Base-by-base conservation (phyloP, 2,329 filamentous ascomycete species). In the Cordyceps fumosorosea region DNA sequence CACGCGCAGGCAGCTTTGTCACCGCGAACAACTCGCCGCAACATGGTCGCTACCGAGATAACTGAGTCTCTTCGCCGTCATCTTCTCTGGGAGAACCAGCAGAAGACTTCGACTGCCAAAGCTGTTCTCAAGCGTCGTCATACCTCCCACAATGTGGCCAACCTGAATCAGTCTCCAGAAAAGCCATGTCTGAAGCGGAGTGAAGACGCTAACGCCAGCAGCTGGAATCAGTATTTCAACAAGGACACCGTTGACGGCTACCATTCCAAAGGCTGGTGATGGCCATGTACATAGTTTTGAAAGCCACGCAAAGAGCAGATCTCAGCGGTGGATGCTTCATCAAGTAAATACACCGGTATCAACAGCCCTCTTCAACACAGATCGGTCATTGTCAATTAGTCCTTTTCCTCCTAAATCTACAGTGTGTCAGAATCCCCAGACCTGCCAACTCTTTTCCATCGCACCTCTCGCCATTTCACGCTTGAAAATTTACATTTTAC, bases 1-100 rank as follows among this genome's bases (percentile, higher is more conserved):
- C 75, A 80, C 52, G 85, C 89, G 66, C 89, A 90, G 62, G 85
- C 87, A 34, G 90, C 91, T 1, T 82, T 96, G 66, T 98, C 93
- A 7, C 95, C 95, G 5, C 86, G 92, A 63, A 97, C 93, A 0
- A 97, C 93, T 0, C 86, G 95, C 57, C 85, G 93, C 64, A 96
- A 97, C 76, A 98, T 99, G 95, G 83, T 99, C 61, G 89, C 91
- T 11, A 96, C 91, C 0, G 95, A 99, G 77, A 80, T 98, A 61
- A 97, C 93, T 2, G 92, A 96, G 73, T 96, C 91, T 32, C 86
- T 99, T 4, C 87, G 95, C 24, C 89, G 92, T 68, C 90, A 97
- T 69, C 86, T 99, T 16, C 84, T 98, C 16, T 96, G 91, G 90
- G 95, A 98, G 74, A 89, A 95, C 58, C 91, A 96, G 71, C 93